These are phyloP conservation scores for Nitzschia sp. DNA, from an alignment of 108 stramenopile species.

Conservation along the genomic window DNA sequence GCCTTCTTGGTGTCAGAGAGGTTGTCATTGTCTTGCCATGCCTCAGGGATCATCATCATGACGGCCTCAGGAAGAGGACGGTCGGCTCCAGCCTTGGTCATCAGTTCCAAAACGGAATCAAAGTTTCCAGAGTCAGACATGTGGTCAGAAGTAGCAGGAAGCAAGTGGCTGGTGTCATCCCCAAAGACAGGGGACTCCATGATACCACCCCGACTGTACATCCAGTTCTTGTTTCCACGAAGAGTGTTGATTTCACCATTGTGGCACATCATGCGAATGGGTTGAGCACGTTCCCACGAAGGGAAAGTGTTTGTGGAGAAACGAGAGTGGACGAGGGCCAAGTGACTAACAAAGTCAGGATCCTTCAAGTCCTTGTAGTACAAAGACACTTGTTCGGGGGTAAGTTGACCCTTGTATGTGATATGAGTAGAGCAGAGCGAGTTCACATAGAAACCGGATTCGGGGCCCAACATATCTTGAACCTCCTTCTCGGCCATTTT, in stretches of 20 bases:
- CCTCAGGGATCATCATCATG: slow-evolving; percentile 97
- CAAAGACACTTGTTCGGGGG: slow-evolving; percentile 90
- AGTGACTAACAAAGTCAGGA: slow-evolving; percentile 80
- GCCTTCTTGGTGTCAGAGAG: slow-evolving; percentile 89
- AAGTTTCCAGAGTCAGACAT: slow-evolving; percentile 97
- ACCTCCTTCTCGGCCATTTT: slow-evolving; percentile 87
- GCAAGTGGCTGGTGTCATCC: slow-evolving; percentile 77
- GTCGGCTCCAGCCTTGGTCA: slow-evolving; percentile 85
- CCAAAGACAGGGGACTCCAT: slow-evolving; percentile 89
- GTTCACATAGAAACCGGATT: slow-evolving; percentile 90
- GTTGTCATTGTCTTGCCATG: slow-evolving; percentile 94
- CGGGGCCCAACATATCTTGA: slow-evolving; percentile 70
- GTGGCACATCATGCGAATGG: slow-evolving; percentile 97
- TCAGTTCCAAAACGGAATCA: slow-evolving; percentile 91
- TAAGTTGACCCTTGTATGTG: slow-evolving; percentile 95
- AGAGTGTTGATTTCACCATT: slow-evolving; percentile 98
- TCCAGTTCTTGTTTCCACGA: slow-evolving; percentile 97
- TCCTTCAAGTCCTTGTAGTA: slow-evolving; percentile 89
- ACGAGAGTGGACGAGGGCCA: slow-evolving; percentile 92
- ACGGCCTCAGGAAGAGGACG: slow-evolving; percentile 88
- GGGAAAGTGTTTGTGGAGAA: slow-evolving; percentile 96
- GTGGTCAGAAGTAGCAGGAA: slow-evolving; percentile 86
- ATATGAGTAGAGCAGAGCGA: slow-evolving; percentile 83
- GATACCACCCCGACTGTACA: slow-evolving; percentile 93
- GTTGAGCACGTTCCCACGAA: slow-evolving; percentile 94